These are phyloP conservation scores for Cronartium quercuum DNA, from an alignment of 1,284 basidiomycete species.

Conservation along the genomic window DNA sequence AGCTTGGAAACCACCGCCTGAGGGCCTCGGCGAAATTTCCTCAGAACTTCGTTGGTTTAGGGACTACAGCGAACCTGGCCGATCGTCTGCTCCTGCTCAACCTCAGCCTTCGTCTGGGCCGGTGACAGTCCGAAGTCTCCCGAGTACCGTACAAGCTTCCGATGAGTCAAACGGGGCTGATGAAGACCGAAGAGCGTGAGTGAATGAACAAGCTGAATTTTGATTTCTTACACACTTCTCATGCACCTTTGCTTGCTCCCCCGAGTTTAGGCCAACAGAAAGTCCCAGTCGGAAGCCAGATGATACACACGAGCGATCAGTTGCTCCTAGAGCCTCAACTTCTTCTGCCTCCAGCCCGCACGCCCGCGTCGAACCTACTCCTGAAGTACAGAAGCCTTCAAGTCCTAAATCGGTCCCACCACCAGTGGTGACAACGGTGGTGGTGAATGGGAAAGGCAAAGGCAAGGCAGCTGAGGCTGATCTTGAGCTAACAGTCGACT, in stretches of 20 bases:
- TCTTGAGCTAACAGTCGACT: conserved; percentile 10
- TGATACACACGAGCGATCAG: conserved; percentile 1
- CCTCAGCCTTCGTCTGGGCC: no score
- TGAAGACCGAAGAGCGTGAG: neutral
- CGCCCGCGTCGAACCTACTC: neutral
- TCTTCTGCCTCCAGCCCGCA: neutral
- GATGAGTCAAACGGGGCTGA: neutral
- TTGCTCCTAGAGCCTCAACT: neutral
- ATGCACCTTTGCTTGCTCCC: neutral
- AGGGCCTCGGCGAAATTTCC: conserved; percentile 6
- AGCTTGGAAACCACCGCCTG: conserved; percentile 12
- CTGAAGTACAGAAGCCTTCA: neutral
- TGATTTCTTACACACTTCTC: conserved; percentile 7
- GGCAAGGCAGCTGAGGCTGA: neutral
- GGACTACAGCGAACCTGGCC: conserved; percentile 5
- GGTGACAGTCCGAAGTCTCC: neutral
- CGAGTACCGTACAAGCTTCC: neutral
- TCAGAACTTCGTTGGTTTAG: neutral
- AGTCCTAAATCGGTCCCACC: neutral
- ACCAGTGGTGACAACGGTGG: neutral
- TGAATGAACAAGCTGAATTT: neutral
- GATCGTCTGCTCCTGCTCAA: neutral
- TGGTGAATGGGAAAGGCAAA: conserved; percentile 1
- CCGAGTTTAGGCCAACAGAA: neutral
- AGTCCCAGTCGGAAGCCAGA: neutral